Evolutionary conservation across 1,284 basidiomycete genomes (phyloP), one percentile per base, ranked within the genome.

Genomic region (Agroathelia rolfsii): DNA sequence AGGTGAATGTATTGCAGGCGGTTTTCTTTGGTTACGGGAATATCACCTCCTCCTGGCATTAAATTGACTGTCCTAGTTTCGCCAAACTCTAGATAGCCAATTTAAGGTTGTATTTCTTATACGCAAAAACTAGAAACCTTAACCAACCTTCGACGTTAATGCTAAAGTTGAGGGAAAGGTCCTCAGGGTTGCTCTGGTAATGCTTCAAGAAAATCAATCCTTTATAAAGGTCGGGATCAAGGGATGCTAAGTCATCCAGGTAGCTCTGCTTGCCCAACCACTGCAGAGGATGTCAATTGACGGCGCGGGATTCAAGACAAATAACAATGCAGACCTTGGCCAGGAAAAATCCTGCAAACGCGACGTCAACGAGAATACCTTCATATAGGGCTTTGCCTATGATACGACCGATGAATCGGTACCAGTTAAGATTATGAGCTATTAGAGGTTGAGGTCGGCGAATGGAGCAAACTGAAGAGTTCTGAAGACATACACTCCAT

Each of bases 321-420:
- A 30, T 10, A 46, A 7, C 37, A 24, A 34, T 6, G 54, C 61
- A 38, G 39, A 82, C 80, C 69, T 92, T 92, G 9, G 82, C 76
- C 22, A 94, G 66, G 71, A 98, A 98, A 64, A 98, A 99, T 6
- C 79, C 77, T 1, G 95, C 92, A 57, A 98, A 97, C 1, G 84
- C 84, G 4, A 94, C 86, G 46, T 97, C 90, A n/a, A 95, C 79
- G 5, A 99, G 65, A 31, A 98, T 97, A 2, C 93, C 92, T 35
- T 97, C 89, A 52, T 98, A 98, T 47, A 98, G 67, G 0, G 94
- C 94, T 53, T 97, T 97, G 7, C 93, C 94, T 0, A 97, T 64
- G 15, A 98, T 84, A 0, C 88, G 69, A 0, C 95, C 94, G 39
- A 97, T 79, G 57, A 97, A 98, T 2, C 79, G 70, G 54, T 92